These are phyloP conservation scores for Dothistroma pini DNA, from an alignment of 2,329 filamentous ascomycete genomes.

Conservation along the genomic window DNA sequence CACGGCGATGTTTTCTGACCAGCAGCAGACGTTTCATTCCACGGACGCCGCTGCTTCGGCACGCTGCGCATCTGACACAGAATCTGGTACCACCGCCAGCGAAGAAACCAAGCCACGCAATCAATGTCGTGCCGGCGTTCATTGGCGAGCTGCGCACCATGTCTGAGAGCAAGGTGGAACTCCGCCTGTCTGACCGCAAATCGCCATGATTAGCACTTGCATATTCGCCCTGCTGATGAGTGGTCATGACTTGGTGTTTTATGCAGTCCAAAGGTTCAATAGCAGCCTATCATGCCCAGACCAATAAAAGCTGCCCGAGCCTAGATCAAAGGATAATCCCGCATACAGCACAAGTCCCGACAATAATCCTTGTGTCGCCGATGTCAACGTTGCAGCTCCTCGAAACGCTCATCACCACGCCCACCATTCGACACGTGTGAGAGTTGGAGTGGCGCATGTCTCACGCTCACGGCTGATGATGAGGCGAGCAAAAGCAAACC, in stretches of 20 bases:
- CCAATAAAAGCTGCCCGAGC: not conserved
- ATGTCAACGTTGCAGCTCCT: conserved; percentile 1
- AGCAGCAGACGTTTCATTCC: conserved; percentile 13
- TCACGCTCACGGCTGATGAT: conserved; percentile 12
- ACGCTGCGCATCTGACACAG: conserved; percentile 24
- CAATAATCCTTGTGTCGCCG: conserved; percentile 5
- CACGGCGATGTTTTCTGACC: conserved; percentile 11
- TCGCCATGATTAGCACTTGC: conserved; percentile 7
- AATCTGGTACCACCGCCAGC: conserved; percentile 21
- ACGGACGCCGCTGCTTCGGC: conserved; percentile 15
- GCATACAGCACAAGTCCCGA: not conserved
- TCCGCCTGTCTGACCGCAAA: conserved; percentile 5
- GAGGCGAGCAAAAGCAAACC: conserved; percentile 12
- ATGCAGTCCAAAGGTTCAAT: conserved; percentile 2
- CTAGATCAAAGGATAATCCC: not conserved
- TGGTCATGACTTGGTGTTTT: not conserved
- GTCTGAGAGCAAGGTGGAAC: not conserved
- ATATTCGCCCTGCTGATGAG: not conserved
- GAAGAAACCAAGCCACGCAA: conserved; percentile 12
- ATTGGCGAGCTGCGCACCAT: conserved; percentile 3
- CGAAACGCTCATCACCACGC: not conserved
- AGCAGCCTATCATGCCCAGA: conserved; percentile 3
- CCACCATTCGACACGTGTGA: conserved; percentile 1
- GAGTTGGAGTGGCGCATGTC: conserved; percentile 15
- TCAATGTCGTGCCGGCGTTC: conserved; percentile 9